Evolutionary conservation across 441 rosid genomes (phyloP), one percentile per base, ranked within the genome.

Genomic region (Pelargonium myrrhifolium): DNA sequence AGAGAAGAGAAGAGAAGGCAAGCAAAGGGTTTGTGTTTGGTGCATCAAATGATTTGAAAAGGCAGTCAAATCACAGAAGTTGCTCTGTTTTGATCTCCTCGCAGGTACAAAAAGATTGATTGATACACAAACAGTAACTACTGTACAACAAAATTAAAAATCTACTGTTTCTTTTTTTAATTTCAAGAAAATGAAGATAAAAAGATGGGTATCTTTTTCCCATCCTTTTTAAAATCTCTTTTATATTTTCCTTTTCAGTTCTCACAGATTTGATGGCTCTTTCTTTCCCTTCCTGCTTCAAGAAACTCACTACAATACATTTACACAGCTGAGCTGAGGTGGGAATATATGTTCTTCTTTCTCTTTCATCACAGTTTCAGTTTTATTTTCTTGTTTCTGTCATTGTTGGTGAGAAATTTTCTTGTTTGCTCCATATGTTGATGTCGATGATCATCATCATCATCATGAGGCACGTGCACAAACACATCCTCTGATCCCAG

Each of bases 381-480:
- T 31, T 31, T 31, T 45, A 11, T n/a, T 45, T 45, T 45, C 51
- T 11, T 11, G 51, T 45, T 45, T 45, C 15, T 45, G 51, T 45
- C 51, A 11, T 45, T 45, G 14, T 12, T 45, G 51, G 51, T 45
- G 2, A 45, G 51, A 45, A 45, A 12, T 45, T 45, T 45, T 45
- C 51, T 45, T 45, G 51, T 45, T 49, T 14, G 15, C n/a, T 47
- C 18, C 17, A 6, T 15, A 12, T 5, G 18, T n/a, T 49, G 31
- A 28, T 28, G 31, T 28, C 3, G 37, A 31, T 31, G 37, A 31
- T 31, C 6, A 49, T 49, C 80, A 77, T 78, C 88, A 83, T 89
- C 76, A 84, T 84, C n/a, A n/a, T n/a, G 87, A 84, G 81, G 81
- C 92, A 86, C 89, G 92, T 90, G 90, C 79, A 77, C 81, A 77